Conservation (phyloP, 31 red algal genomes). For the Endocladia muricata region DNA sequence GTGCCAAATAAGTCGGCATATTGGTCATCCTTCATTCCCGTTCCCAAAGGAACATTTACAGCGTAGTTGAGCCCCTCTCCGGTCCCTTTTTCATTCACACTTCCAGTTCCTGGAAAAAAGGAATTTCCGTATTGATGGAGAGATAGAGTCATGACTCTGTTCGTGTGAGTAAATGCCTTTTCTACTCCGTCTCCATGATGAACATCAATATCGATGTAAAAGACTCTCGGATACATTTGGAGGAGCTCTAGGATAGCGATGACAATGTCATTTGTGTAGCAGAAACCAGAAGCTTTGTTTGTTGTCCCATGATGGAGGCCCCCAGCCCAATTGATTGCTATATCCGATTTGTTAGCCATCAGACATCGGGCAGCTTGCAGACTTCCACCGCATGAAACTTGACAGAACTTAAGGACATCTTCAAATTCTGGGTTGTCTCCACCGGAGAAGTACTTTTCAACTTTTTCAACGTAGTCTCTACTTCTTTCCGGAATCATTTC, state of each 20-base stretch:
- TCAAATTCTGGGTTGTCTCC: constrained; percentile 99
- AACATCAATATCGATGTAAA: constrained; percentile 99
- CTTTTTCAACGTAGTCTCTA: constrained; percentile 66
- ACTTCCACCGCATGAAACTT: constrained; percentile 79
- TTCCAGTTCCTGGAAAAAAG: constrained; percentile 98
- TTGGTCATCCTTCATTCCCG: constrained; percentile 92
- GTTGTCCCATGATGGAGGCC: constrained; percentile 99
- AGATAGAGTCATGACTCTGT: constrained; percentile 98
- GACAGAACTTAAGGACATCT: constrained; percentile 97
- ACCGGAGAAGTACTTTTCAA: constrained; percentile 78
- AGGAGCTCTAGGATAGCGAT: constrained; percentile 98
- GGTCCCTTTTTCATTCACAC: constrained; percentile 92
- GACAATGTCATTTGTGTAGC: constrained; percentile 99
- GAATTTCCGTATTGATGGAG: constrained; percentile 98
- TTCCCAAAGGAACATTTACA: constrained; percentile 96
- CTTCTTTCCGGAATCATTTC: too few species aligned
- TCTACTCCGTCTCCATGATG: constrained; percentile 99
- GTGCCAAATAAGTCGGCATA: constrained; percentile 79
- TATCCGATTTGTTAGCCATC: constrained; percentile 79
- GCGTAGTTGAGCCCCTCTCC: constrained; percentile 92
- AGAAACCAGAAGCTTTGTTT: constrained; percentile 96
- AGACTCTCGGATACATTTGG: constrained; percentile 78
- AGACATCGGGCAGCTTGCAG: constrained; percentile 93
- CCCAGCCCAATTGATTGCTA: constrained; percentile 98
- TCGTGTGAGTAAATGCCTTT: constrained; percentile 98